phyloP scores from a whole-genome alignment of 371 early-diverging fungal species.

The Saksenaea oblongispora region DNA sequence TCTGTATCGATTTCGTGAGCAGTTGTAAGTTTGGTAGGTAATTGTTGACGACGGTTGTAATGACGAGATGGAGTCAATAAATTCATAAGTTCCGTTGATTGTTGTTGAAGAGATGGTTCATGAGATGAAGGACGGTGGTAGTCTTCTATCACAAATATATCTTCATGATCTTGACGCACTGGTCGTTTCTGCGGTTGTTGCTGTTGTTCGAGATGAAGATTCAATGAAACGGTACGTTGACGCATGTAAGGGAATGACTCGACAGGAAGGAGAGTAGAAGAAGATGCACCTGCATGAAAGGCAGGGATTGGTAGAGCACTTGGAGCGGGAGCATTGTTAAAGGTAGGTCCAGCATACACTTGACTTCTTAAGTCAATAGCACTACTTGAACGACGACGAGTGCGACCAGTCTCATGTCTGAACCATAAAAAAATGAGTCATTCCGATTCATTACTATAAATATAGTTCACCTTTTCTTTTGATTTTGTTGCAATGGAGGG shows the following conservation, averaged over 20 bases:
- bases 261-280: conserved; percentile 17
- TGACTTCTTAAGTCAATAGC: conserved; percentile 15
- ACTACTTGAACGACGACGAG: conserved; percentile 9
- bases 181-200: not conserved
- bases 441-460: not conserved
- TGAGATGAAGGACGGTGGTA: not conserved
- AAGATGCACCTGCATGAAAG: conserved; percentile 34
- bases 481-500: not conserved
- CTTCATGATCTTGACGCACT: not conserved
- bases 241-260: conserved; percentile 14
- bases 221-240: conserved; percentile 19
- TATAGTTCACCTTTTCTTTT: not conserved
- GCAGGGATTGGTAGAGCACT: conserved; percentile 74
- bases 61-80: conserved; percentile 21
- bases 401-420: conserved; percentile 4
- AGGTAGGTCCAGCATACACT: conserved; percentile 79
- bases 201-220: conserved; percentile 8
- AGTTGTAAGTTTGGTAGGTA: conserved; percentile 21
- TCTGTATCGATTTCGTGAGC: conserved; percentile 26
- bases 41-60: conserved; percentile 3
- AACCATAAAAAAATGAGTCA: not conserved
- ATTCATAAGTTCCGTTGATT: conserved; percentile 32
- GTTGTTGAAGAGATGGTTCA: conserved; percentile 26
- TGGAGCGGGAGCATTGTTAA: conserved; percentile 81
- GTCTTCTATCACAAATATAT: conserved; percentile 6